Evolutionary conservation across 345 rosid genomes (phyloP).

Genomic region (Gossypioides kirkii): DNA sequence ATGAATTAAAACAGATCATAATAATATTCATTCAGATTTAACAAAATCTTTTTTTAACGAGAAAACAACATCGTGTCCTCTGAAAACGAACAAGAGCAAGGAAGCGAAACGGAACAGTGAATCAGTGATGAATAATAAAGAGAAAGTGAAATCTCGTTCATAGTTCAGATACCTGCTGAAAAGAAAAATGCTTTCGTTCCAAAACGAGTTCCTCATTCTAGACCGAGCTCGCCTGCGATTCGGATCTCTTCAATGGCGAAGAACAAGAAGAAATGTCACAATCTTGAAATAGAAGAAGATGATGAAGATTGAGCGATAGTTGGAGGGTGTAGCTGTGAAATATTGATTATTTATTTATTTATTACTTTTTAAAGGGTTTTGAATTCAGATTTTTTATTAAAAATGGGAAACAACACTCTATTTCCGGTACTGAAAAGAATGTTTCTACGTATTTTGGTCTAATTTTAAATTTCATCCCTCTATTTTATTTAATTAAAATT

Average conservation of each 20-base stretch:
- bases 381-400: neutral
- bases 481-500: too few relatives aligned
- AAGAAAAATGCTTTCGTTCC: neutral
- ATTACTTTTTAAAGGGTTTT: neutral
- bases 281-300: neutral
- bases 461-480: too few relatives aligned
- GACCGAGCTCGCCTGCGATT: neutral
- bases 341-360: neutral
- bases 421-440: neutral
- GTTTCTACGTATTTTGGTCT: neutral
- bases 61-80: neutral
- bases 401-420: too few relatives aligned
- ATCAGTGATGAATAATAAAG: neutral
- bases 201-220: neutral
- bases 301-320: neutral
- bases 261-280: slow-evolving; percentile 3
- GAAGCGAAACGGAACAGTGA: neutral
- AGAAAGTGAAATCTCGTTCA: neutral
- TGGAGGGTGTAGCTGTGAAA: neutral
- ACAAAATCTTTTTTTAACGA: neutral
- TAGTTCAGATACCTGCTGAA: slow-evolving; percentile 7
- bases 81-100: neutral
- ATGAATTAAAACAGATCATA: neutral
- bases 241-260: slow-evolving; percentile 16
- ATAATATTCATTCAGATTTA: neutral